A percentile compares a stretch with the other conserved stretches of the same genome.
phyloP scores from a whole-genome alignment of 2,329 filamentous ascomycete genomes.

The Talaromyces sp. region DNA sequence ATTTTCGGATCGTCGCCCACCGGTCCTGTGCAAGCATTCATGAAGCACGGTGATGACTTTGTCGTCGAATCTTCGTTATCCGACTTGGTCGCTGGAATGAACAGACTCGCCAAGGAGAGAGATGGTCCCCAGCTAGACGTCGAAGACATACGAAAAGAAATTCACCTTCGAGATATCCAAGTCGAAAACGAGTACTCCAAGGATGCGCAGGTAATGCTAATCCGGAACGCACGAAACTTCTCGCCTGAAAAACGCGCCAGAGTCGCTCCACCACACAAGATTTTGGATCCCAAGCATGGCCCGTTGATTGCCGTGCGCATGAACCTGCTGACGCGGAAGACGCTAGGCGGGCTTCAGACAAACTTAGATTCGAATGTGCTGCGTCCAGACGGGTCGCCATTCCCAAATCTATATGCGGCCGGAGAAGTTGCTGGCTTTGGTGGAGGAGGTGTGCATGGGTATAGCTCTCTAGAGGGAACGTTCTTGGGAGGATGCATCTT shows the following conservation, averaged over 20 bases:
- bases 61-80: constrained; percentile 53
- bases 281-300: constrained; percentile 52
- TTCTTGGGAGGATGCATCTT: constrained; percentile 62
- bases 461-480: constrained; percentile 58
- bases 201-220: constrained; percentile 59
- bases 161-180: constrained; percentile 53
- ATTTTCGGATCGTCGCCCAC: constrained; percentile 51
- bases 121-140: constrained; percentile 47
- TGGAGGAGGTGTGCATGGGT: constrained; percentile 59
- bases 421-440: constrained; percentile 59
- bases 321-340: constrained; percentile 59
- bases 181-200: constrained; percentile 55
- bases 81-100: constrained; percentile 56
- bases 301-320: constrained; percentile 58
- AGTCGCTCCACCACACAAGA: constrained; percentile 49
- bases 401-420: constrained; percentile 55
- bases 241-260: constrained; percentile 50
- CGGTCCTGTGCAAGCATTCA: constrained; percentile 53
- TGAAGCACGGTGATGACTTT: constrained; percentile 56
- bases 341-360: constrained; percentile 57
- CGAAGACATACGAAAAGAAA: constrained; percentile 40
- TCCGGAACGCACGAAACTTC: constrained; percentile 53
- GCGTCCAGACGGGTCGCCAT: constrained; percentile 43
- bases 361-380: constrained; percentile 54
- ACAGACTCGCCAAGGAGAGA: constrained; percentile 45